Conservation (phyloP, 495 filamentous ascomycete genomes). For the Xylaria intraflava region DNA sequence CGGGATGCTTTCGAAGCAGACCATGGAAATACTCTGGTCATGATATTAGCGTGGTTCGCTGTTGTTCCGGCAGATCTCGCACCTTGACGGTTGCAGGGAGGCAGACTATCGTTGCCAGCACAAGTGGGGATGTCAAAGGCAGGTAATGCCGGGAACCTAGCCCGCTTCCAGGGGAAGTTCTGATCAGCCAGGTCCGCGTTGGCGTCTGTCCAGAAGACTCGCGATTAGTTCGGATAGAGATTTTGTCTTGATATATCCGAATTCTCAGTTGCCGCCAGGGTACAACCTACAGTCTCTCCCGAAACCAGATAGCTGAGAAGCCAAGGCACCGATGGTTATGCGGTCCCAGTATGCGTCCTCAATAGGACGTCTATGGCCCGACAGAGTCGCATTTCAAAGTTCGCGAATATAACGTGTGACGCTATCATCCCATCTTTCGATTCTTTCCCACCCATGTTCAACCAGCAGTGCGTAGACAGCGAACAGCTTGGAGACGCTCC, state of each 20-base stretch:
- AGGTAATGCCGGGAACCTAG: not conserved
- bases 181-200: constrained; percentile 31
- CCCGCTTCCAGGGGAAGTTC: constrained; percentile 32
- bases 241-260: too few relatives aligned
- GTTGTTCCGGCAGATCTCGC: not conserved
- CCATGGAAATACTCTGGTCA: constrained; percentile 5
- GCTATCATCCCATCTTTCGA: constrained; percentile 31
- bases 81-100: not conserved
- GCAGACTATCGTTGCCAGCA: not conserved
- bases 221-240: too few relatives aligned
- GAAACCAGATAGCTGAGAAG: not conserved
- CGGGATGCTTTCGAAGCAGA: constrained; percentile 7
- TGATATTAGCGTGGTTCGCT: not conserved
- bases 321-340: not conserved
- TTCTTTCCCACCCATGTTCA: constrained; percentile 14
- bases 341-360: not conserved
- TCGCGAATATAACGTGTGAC: constrained; percentile 28
- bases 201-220: not conserved
- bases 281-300: not conserved
- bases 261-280: too few relatives aligned
- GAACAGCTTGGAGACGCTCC: constrained; percentile 35
- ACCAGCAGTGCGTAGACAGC: constrained; percentile 31
- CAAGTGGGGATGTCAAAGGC: not conserved
- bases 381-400: constrained; percentile 4
- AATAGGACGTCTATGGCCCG: not conserved